Evolutionary conservation across 148 eudicot genomes (phyloP).

Genomic region (Rhododendron ferrugineum): DNA sequence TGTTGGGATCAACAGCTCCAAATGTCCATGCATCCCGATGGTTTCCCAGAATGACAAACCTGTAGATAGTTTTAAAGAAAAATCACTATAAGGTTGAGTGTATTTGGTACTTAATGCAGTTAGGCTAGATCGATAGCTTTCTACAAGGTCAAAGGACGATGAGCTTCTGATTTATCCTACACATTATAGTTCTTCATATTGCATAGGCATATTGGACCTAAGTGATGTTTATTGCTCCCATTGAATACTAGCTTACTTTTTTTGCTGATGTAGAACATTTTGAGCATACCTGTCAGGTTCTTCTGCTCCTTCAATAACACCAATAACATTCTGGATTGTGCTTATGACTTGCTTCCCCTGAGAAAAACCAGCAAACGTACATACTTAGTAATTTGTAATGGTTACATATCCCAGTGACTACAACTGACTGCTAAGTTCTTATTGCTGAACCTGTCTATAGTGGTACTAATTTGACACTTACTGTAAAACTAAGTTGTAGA

Average conservation of each 20-base stretch:
- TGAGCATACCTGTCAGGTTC: constrained; percentile 54
- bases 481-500: constrained; percentile 39
- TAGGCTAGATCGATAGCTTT: background rate
- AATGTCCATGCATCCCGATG: constrained; percentile 75
- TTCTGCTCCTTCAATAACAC: constrained; percentile 49
- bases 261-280: background rate
- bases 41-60: constrained; percentile 60
- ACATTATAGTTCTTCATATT: background rate
- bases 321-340: constrained; percentile 57
- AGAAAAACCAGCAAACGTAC: background rate
- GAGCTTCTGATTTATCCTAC: background rate
- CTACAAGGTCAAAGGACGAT: background rate
- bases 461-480: constrained; percentile 10
- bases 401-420: background rate
- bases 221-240: background rate
- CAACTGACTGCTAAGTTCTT: background rate
- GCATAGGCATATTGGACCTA: background rate
- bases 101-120: background rate
- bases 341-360: constrained; percentile 51
- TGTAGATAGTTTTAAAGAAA: background rate
- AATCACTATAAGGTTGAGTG: background rate
- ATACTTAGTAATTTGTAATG: background rate
- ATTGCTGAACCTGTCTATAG: background rate
- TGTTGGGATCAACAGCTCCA: constrained; percentile 74
- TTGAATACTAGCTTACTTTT: background rate